Evolutionary conservation across 2,329 filamentous ascomycete genomes (phyloP).

Genomic region (Teratosphaeria destructans): DNA sequence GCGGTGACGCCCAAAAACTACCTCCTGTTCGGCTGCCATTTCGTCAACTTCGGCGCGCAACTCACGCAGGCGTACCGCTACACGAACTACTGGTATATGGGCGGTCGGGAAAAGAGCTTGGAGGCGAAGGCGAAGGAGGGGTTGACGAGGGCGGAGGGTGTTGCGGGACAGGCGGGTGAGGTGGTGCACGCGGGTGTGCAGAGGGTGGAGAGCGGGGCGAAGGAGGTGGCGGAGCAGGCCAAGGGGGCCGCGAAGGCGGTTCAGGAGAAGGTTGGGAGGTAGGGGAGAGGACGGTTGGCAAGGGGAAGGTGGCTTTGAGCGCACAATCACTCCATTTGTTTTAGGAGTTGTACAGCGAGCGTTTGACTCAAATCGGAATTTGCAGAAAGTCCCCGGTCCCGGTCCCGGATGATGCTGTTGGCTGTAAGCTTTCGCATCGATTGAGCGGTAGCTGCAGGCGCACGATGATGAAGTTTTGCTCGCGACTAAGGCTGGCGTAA

Average conservation of each 20-base stretch:
- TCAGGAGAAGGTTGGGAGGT: neutral
- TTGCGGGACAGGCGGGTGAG: conserved; percentile 5
- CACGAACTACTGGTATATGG: conserved; percentile 48
- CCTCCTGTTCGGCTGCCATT: conserved; percentile 58
- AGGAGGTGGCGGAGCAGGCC: conserved; percentile 20
- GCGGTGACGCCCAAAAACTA: conserved; percentile 55
- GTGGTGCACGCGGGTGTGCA: neutral
- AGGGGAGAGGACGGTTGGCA: neutral
- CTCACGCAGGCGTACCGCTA: conserved; percentile 52
- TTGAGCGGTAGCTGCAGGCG: neutral
- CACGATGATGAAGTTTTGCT: neutral
- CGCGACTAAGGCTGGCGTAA: neutral
- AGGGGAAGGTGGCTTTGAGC: neutral
- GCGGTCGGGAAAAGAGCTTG: conserved; percentile 33
- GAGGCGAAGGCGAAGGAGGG: conserved; percentile 30
- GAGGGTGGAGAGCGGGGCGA: conserved; percentile 15
- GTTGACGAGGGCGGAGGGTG: conserved; percentile 13
- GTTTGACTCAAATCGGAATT: neutral
- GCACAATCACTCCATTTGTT: neutral
- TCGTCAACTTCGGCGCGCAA: conserved; percentile 54
- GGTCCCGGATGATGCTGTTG: neutral
- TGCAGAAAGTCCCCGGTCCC: neutral
- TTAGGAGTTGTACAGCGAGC: neutral
- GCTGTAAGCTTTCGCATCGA: neutral
- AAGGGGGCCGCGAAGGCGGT: conserved; percentile 20